Conservation (phyloP, 1,284 basidiomycete species). For the Termitomyces sp. region DNA sequence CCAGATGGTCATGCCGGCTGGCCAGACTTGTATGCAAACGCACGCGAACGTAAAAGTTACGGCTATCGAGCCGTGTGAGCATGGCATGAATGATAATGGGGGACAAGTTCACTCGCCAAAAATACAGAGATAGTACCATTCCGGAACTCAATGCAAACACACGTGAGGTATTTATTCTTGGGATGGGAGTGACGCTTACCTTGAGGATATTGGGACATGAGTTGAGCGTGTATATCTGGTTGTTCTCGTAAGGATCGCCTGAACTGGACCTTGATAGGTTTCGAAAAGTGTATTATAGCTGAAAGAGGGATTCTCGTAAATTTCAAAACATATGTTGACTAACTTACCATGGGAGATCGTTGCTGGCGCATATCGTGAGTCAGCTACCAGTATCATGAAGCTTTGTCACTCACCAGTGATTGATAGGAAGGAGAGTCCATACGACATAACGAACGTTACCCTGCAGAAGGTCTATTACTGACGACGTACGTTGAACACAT, state of each 20-base stretch:
- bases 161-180: neutral
- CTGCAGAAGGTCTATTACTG: conserved; percentile 17
- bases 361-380: conserved; percentile 29
- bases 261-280: conserved; percentile 60
- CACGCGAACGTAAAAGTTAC: conserved; percentile 60
- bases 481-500: neutral
- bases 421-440: conserved; percentile 45
- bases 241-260: conserved; percentile 60
- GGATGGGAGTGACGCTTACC: conserved; percentile 20
- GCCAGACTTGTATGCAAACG: conserved; percentile 65
- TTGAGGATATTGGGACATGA: conserved; percentile 77
- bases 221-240: conserved; percentile 76
- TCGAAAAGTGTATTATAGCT: conserved; percentile 74
- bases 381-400: neutral
- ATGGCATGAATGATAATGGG: neutral
- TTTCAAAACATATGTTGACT: neutral
- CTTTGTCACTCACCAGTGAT: conserved; percentile 29
- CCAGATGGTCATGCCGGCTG: conserved; percentile 64
- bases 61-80: conserved; percentile 24
- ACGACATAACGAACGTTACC: conserved; percentile 64
- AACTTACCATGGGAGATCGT: conserved; percentile 34
- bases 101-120: conserved; percentile 27
- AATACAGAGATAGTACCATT: conserved; percentile 60
- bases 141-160: conserved; percentile 45
- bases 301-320: conserved; percentile 28